phyloP scores from a whole-genome alignment of 106 monocot species.

The Xerophyta viscosa region DNA sequence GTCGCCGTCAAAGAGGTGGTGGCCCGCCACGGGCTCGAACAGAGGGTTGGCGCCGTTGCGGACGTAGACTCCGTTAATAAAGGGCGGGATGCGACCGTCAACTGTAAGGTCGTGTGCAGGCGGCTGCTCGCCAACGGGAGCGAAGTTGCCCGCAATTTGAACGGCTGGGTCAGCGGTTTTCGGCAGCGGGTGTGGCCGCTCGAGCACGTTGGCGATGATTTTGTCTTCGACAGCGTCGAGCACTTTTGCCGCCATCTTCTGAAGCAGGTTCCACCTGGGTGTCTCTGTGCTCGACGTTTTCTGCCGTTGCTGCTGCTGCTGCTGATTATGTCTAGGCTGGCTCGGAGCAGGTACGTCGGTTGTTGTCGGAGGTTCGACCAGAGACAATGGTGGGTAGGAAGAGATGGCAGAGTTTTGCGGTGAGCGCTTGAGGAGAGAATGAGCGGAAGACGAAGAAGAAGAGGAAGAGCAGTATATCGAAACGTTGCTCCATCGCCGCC shows the following conservation, averaged over 20 bases:
- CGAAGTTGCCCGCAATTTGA: slow-evolving; percentile 74
- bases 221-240: slow-evolving; percentile 44
- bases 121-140: slow-evolving; percentile 47
- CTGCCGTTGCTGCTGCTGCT: not conserved
- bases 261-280: slow-evolving; percentile 39
- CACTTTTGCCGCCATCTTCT: slow-evolving; percentile 23
- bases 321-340: not conserved
- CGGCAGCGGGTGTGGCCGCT: slow-evolving; percentile 28
- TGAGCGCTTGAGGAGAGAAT: slow-evolving; percentile 11
- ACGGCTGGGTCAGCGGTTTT: slow-evolving; percentile 50
- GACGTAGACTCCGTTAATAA: slow-evolving; percentile 46
- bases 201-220: slow-evolving; percentile 40
- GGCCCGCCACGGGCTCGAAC: slow-evolving; percentile 41
- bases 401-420: not conserved
- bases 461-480: slow-evolving; percentile 1
- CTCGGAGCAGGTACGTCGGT: not conserved
- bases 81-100: slow-evolving; percentile 40
- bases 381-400: not conserved
- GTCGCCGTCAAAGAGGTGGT: slow-evolving; percentile 73
- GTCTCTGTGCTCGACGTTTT: not conserved
- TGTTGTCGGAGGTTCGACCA: not conserved
- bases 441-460: slow-evolving; percentile 3
- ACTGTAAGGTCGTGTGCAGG: slow-evolving; percentile 30
- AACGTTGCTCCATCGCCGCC: not conserved
- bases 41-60: slow-evolving; percentile 68